Conservation (phyloP, 106 monocot species). For the Triglochin maritima region DNA sequence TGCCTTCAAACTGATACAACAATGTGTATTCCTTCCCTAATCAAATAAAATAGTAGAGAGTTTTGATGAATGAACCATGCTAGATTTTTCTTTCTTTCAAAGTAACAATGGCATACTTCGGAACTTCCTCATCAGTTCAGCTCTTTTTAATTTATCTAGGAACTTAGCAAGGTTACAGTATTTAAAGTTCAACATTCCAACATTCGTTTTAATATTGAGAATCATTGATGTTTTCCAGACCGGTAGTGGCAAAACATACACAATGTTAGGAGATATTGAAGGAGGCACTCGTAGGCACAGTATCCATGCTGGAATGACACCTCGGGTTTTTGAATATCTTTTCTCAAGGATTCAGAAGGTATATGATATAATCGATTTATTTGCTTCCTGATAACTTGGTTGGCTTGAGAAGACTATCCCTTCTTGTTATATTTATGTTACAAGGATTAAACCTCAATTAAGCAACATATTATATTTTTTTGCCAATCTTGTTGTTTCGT, state of each 20-base stretch:
- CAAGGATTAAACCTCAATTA: too few species aligned
- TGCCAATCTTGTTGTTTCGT: too few species aligned
- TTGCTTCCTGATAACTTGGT: neutral
- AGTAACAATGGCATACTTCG: neutral
- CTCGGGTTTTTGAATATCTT: conserved; percentile 85
- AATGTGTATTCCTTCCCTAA: neutral
- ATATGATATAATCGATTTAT: neutral
- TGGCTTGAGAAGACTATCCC: neutral
- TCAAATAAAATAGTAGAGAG: neutral
- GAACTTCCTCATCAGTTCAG: too few species aligned
- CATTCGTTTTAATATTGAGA: neutral
- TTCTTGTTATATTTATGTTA: too few species aligned
- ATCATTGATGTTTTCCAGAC: conserved; percentile 37
- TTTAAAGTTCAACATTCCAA: neutral
- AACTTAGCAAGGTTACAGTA: neutral
- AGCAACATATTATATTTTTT: too few species aligned
- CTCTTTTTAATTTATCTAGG: too few species aligned
- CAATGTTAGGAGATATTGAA: conserved; percentile 94
- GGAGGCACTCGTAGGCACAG: conserved; percentile 67
- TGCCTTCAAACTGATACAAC: neutral
- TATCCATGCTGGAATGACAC: conserved; percentile 88
- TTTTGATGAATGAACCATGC: too few species aligned
- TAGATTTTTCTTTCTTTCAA: neutral
- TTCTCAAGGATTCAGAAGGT: conserved; percentile 90
- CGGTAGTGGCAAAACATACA: conserved; percentile 96